Conservation (phyloP, 2,329 filamentous ascomycete species). For the Claviceps humidiphila region DNA sequence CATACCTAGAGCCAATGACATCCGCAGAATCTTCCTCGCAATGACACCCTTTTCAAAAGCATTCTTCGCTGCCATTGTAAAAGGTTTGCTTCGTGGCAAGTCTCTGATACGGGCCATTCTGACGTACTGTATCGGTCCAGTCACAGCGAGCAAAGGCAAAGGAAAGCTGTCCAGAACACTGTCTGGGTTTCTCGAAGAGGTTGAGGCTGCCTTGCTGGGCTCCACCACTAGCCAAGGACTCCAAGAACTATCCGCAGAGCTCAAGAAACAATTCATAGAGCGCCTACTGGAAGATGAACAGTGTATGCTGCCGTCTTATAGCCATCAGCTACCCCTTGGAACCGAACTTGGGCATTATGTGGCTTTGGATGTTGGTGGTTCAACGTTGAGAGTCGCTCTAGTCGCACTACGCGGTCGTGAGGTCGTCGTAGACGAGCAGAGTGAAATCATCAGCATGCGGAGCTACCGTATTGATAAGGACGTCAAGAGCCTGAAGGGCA, state of each 20-base stretch:
- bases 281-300: conserved; percentile 37
- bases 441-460: conserved; percentile 39
- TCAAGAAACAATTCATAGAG: conserved; percentile 43
- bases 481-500: conserved; percentile 44
- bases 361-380: conserved; percentile 56
- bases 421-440: conserved; percentile 24
- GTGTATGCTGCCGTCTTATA: conserved; percentile 55
- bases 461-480: conserved; percentile 42
- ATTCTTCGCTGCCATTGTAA: conserved; percentile 40
- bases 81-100: conserved; percentile 45
- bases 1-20: conserved; percentile 18
- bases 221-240: conserved; percentile 34
- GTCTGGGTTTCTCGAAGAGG: conserved; percentile 43
- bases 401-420: conserved; percentile 42
- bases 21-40: conserved; percentile 39
- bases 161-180: conserved; percentile 17
- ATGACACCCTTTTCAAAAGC: conserved; percentile 45
- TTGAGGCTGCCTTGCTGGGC: conserved; percentile 36
- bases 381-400: conserved; percentile 51
- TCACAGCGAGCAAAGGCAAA: conserved; percentile 18
- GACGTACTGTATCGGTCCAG: conserved; percentile 37
- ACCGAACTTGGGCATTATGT: conserved; percentile 45
- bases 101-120: conserved; percentile 45
- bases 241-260: conserved; percentile 29
- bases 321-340: conserved; percentile 48